Conservation (phyloP, 805 yeast species). For the Saccharomycopsis capsularis region DNA sequence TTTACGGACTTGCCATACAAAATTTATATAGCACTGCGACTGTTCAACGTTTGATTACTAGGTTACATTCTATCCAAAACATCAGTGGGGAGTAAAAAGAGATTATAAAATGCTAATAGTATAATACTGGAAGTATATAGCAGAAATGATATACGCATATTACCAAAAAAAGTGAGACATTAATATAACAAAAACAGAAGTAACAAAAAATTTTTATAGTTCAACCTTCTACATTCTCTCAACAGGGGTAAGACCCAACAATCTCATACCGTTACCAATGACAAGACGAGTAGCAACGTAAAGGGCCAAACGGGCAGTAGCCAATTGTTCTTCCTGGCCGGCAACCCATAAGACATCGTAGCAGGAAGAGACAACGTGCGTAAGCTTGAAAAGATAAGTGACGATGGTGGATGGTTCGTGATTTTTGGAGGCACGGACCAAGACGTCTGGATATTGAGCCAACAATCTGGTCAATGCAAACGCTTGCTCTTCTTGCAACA, state of each 20-base stretch:
- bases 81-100: no score
- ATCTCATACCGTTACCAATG: conserved; percentile 77
- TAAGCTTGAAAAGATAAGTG: conserved; percentile 83
- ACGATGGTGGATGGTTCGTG: conserved; percentile 92
- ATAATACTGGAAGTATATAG: no score
- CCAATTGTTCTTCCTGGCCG: conserved; percentile 83
- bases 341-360: conserved; percentile 95
- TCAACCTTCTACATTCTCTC: conserved; percentile 94
- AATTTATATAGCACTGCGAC: no score
- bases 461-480: conserved; percentile 64
- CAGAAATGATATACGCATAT: no score
- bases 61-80: no score
- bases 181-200: no score
- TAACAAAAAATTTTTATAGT: no score
- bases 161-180: no score
- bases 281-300: conserved; percentile 88
- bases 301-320: conserved; percentile 85
- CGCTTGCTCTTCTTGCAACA: conserved; percentile 68
- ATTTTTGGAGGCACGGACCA: conserved; percentile 75
- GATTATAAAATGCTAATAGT: no score
- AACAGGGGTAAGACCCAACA: conserved; percentile 95
- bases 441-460: conserved; percentile 86
- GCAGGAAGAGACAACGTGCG: conserved; percentile 94
- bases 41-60: no score
- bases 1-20: no score